Conservation (phyloP, 148 eudicot species). For the Limonium bicolor region DNA sequence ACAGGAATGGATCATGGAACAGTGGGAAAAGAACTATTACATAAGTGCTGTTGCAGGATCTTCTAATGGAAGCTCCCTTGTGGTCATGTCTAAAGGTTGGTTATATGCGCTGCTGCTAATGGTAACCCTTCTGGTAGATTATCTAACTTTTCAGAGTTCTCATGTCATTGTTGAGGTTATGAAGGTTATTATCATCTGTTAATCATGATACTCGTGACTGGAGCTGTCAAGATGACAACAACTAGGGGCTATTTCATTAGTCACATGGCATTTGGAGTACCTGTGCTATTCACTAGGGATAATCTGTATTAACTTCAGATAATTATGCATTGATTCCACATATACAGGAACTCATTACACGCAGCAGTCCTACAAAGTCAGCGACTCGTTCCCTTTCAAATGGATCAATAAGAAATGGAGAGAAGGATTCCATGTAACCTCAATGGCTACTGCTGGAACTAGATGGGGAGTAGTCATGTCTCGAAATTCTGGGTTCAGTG, state of each 20-base stretch:
- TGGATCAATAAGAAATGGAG: conserved; percentile 96
- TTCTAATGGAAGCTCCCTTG: conserved; percentile 70
- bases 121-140: background rate
- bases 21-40: conserved; percentile 87
- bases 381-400: conserved; percentile 87
- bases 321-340: background rate
- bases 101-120: background rate
- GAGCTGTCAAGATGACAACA: too few relatives aligned
- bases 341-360: conserved; percentile 55
- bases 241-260: too few relatives aligned
- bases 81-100: conserved; percentile 89
- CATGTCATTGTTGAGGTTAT: background rate
- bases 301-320: background rate
- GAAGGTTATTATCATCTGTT: background rate
- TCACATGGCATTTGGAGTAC: too few relatives aligned
- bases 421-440: conserved; percentile 88
- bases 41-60: conserved; percentile 82
- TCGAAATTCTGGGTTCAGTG: conserved; percentile 75
- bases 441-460: conserved; percentile 88
- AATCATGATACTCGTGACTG: background rate
- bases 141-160: background rate
- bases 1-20: conserved; percentile 94
- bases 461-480: conserved; percentile 98
- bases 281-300: too few relatives aligned
- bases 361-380: conserved; percentile 89